These are phyloP conservation scores for Yamadazyma oceani DNA, from an alignment of 1,139 yeast species.

Conservation along the genomic window DNA sequence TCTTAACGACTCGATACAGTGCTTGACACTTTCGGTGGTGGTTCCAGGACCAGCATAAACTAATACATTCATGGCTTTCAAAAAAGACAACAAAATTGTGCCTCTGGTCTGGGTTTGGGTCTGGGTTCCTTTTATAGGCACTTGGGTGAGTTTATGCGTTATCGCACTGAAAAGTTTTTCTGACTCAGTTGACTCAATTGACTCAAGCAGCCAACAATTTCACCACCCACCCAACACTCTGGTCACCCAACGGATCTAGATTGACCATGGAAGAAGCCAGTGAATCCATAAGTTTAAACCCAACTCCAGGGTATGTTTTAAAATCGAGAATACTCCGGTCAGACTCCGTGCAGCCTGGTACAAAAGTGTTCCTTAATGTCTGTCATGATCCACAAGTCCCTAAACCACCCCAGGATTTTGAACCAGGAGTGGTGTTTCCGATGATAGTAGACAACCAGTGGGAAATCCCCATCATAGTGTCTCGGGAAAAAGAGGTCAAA, in stretches of 20 bases:
- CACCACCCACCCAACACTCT: too few relatives aligned
- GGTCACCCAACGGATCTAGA: too few relatives aligned
- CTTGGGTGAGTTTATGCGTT: too few relatives aligned
- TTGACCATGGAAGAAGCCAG: constrained; percentile 23
- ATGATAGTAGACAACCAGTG: constrained; percentile 70
- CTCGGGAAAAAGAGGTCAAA: constrained; percentile 49
- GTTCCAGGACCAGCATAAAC: constrained; percentile 87
- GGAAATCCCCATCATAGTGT: constrained; percentile 81
- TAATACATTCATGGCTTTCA: constrained; percentile 65
- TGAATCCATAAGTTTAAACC: constrained; percentile 29
- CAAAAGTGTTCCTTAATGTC: constrained; percentile 77
- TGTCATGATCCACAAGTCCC: constrained; percentile 71
- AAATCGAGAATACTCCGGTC: constrained; percentile 51
- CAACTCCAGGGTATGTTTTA: constrained; percentile 64
- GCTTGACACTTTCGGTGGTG: constrained; percentile 81
- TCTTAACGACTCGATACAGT: constrained; percentile 74
- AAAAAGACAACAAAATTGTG: too few relatives aligned
- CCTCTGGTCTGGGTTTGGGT: too few relatives aligned
- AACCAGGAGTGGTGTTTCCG: constrained; percentile 60
- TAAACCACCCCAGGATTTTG: constrained; percentile 45
- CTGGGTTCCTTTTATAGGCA: too few relatives aligned
- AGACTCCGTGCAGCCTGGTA: constrained; percentile 29
- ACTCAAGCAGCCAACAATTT: not conserved
- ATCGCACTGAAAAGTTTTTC: not conserved
- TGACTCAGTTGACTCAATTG: not conserved